These are phyloP conservation scores for Tuber calosporum DNA, from an alignment of 495 filamentous ascomycete genomes.

Conservation along the genomic window DNA sequence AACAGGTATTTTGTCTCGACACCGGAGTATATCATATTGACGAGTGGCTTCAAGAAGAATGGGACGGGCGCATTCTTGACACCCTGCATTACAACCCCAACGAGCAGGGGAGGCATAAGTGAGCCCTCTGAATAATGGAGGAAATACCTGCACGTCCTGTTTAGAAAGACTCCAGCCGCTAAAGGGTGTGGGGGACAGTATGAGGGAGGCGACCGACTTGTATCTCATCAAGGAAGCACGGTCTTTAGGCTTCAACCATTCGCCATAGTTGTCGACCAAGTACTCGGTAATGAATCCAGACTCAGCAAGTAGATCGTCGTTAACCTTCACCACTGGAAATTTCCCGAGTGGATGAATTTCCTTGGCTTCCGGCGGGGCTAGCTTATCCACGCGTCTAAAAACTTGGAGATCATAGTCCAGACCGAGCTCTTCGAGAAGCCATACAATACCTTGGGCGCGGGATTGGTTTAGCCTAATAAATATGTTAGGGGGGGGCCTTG, in stretches of 20 bases:
- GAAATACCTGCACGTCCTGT: slow-evolving; percentile 62
- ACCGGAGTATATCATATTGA: slow-evolving; percentile 55
- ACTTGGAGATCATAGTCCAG: slow-evolving; percentile 68
- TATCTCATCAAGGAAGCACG: slow-evolving; percentile 45
- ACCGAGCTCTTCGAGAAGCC: slow-evolving; percentile 81
- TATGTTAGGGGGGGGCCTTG: slow-evolving; percentile 7
- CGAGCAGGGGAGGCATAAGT: slow-evolving; percentile 62
- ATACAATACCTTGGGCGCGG: slow-evolving; percentile 76
- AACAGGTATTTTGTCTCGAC: slow-evolving; percentile 56
- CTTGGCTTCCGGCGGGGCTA: slow-evolving; percentile 65
- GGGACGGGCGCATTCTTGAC: slow-evolving; percentile 61
- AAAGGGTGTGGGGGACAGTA: slow-evolving; percentile 45
- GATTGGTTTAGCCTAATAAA: slow-evolving; percentile 62
- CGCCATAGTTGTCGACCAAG: slow-evolving; percentile 64
- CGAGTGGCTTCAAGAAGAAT: slow-evolving; percentile 80
- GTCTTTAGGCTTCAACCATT: slow-evolving; percentile 50
- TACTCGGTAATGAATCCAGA: slow-evolving; percentile 75
- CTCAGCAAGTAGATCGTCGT: slow-evolving; percentile 63
- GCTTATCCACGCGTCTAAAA: slow-evolving; percentile 57
- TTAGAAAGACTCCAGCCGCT: slow-evolving; percentile 64
- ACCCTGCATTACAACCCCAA: slow-evolving; percentile 52
- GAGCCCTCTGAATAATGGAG: slow-evolving; percentile 79
- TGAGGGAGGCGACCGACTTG: slow-evolving; percentile 26
- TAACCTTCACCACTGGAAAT: slow-evolving; percentile 63
- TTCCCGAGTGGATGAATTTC: slow-evolving; percentile 80